A percentile compares a stretch with the other conserved stretches of the same genome.
phyloP scores from a whole-genome alignment of 768 basidiomycete species.

The Mycena floridula region DNA sequence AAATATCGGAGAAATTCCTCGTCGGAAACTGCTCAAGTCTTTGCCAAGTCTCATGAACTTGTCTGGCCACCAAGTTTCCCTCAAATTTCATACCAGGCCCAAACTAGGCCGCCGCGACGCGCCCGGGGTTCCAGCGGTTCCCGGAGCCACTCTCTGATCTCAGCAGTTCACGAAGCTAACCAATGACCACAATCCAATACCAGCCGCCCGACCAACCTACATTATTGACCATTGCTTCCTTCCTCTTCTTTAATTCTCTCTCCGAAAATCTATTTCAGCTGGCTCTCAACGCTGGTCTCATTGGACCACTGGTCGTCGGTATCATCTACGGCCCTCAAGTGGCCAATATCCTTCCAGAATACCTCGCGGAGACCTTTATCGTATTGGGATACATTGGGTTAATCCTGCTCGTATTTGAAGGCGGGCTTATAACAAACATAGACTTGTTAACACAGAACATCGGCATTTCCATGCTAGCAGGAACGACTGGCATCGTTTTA shows the following conservation, averaged over 20 bases:
- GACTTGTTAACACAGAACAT: slow-evolving; percentile 38
- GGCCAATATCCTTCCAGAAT: slow-evolving; percentile 33
- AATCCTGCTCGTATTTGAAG: slow-evolving; percentile 52
- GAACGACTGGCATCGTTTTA: slow-evolving; percentile 43
- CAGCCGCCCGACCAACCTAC: slow-evolving; percentile 22
- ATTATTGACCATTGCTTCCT: slow-evolving; percentile 45
- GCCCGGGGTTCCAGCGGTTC: too few relatives aligned
- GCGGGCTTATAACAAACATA: slow-evolving; percentile 49
- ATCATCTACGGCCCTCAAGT: slow-evolving; percentile 49
- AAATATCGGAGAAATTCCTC: too few relatives aligned
- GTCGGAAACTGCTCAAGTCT: too few relatives aligned
- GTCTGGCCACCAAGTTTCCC: too few relatives aligned
- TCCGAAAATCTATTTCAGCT: slow-evolving; percentile 34
- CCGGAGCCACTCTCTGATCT: too few relatives aligned
- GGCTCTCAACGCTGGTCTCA: slow-evolving; percentile 34
- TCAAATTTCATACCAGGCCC: too few relatives aligned
- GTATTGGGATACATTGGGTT: slow-evolving; percentile 36
- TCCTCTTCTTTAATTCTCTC: slow-evolving; percentile 47
- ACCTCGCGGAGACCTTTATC: slow-evolving; percentile 39
- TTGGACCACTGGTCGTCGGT: slow-evolving; percentile 52
- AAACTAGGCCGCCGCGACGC: too few relatives aligned
- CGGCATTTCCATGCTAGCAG: slow-evolving; percentile 40
- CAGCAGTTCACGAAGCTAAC: too few relatives aligned
- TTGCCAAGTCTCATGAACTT: too few relatives aligned
- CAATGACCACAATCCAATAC: too few relatives aligned